Conservation (phyloP, 164 flowering plant genomes). For the Piper longum region DNA sequence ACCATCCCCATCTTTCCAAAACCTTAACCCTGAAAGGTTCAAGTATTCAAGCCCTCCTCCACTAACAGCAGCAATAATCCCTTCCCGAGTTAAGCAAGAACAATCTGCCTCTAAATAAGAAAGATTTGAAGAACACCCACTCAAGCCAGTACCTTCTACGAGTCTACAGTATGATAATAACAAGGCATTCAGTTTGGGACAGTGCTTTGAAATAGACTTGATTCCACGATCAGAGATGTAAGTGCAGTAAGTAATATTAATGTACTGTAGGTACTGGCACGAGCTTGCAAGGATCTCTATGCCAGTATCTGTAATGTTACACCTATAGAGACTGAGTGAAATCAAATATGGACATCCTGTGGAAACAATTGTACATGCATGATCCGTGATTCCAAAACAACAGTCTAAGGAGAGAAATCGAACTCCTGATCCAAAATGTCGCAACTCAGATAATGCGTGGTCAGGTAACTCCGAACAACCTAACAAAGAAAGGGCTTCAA, state of each 20-base stretch:
- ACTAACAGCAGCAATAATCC: conserved; percentile 32
- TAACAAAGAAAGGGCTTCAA: conserved; percentile 37
- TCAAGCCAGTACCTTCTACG: conserved; percentile 46
- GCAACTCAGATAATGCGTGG: conserved; percentile 26
- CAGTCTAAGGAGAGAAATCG: conserved; percentile 35
- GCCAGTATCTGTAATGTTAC: conserved; percentile 43
- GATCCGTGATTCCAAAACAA: conserved; percentile 45
- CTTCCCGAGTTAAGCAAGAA: conserved; percentile 46
- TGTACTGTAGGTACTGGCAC: conserved; percentile 27
- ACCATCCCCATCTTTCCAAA: conserved; percentile 24
- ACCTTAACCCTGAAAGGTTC: conserved; percentile 26
- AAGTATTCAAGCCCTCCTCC: conserved; percentile 24
- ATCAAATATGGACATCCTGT: conserved; percentile 33
- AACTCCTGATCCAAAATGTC: conserved; percentile 29
- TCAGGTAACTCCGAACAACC: conserved; percentile 55
- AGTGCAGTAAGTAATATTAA: conserved; percentile 45
- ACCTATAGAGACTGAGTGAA: conserved; percentile 42
- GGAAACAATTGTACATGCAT: conserved; percentile 34
- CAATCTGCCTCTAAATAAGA: conserved; percentile 48
- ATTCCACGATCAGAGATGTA: conserved; percentile 42
- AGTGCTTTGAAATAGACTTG: conserved; percentile 25
- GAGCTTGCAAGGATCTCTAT: conserved; percentile 32
- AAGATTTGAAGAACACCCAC: conserved; percentile 36
- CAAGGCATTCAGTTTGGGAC: conserved; percentile 29
- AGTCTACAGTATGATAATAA: conserved; percentile 30